Evolutionary conservation across 2,329 filamentous ascomycete genomes (phyloP).

Genomic region (Curvularia sp.): DNA sequence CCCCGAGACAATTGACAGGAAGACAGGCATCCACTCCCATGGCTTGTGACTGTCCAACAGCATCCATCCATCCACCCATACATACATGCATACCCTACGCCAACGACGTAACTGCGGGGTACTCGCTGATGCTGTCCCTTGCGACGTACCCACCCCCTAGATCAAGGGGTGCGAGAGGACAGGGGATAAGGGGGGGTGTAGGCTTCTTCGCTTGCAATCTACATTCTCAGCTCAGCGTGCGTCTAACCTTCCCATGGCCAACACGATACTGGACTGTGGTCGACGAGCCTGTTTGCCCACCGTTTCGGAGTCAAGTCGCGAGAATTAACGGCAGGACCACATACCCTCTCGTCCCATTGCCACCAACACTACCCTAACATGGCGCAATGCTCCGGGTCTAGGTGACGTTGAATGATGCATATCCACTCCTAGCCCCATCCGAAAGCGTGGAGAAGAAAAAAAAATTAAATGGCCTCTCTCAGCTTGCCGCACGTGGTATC

Average conservation of each 20-base stretch:
- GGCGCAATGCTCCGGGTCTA: constrained; percentile 24
- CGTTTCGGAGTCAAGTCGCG: constrained; percentile 26
- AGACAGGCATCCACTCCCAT: neutral
- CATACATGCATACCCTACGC: neutral
- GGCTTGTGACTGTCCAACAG: neutral
- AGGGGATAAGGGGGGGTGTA: constrained; percentile 6
- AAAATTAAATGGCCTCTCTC: constrained; percentile 3
- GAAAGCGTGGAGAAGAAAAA: neutral
- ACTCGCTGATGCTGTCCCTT: constrained; percentile 3
- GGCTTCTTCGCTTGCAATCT: constrained; percentile 6
- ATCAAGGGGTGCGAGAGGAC: constrained; percentile 7
- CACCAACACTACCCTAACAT: constrained; percentile 22
- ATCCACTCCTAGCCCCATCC: constrained; percentile 7
- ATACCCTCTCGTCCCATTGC: neutral
- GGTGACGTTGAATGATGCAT: constrained; percentile 1
- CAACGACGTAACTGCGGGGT: constrained; percentile 14
- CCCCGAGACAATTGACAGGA: neutral
- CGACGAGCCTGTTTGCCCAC: constrained; percentile 7
- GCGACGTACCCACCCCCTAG: constrained; percentile 14
- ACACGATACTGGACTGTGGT: neutral
- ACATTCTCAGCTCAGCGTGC: constrained; percentile 3
- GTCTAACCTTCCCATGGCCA: neutral
- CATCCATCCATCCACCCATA: neutral
- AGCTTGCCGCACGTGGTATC: constrained; percentile 10
- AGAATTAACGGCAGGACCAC: constrained; percentile 12